Evolutionary conservation across 2,329 filamentous ascomycete genomes (phyloP).

Genomic region (Fusarium sp.): DNA sequence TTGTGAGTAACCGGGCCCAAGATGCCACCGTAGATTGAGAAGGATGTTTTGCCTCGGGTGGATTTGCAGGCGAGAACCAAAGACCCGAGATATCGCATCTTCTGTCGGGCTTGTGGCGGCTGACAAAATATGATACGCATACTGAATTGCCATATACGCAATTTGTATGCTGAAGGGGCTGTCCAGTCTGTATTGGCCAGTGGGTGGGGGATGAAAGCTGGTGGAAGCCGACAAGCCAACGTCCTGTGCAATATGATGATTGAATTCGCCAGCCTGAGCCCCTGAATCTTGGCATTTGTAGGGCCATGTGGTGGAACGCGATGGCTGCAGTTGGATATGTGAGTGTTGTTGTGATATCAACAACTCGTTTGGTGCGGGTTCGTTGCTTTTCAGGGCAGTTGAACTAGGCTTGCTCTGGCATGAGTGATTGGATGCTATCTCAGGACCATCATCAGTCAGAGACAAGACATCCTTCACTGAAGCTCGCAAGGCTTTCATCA

Average conservation of each 20-base stretch:
- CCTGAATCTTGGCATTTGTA: background rate
- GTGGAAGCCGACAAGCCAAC: background rate
- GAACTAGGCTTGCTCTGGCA: background rate
- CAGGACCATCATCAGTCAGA: background rate
- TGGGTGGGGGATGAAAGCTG: background rate
- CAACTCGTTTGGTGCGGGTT: background rate
- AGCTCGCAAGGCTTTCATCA: background rate
- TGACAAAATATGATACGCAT: background rate
- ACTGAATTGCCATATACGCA: background rate
- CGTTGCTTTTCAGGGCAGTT: rapidly evolving
- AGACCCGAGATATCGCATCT: background rate
- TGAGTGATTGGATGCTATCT: background rate
- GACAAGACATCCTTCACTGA: background rate
- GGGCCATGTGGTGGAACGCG: background rate
- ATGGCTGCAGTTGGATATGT: background rate
- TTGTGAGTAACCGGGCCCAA: background rate
- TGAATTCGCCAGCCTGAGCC: background rate
- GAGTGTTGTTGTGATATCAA: background rate
- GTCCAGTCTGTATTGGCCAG: background rate
- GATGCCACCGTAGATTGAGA: background rate
- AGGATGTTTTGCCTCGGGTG: background rate
- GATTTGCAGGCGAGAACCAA: background rate
- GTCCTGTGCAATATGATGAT: background rate
- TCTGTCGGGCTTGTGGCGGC: background rate
- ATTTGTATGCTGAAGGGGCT: background rate